Evolutionary conservation across 257 asterid species (phyloP), one percentile per base, ranked within the genome.

Genomic region (Gynochthodes officinalis): DNA sequence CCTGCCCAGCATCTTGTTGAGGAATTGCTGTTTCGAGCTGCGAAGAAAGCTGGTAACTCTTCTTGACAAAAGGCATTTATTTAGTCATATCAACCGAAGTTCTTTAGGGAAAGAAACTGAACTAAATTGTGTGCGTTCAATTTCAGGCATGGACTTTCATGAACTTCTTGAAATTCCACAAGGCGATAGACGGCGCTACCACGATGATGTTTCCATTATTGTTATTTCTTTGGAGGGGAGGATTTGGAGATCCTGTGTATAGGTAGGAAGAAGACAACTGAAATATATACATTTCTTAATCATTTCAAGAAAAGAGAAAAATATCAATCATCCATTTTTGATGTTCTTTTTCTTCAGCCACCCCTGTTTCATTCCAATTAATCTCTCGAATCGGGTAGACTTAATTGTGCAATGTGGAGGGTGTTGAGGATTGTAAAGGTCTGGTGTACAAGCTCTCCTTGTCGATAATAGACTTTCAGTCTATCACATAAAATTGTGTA

Each of bases 161-260:
- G 97, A 94, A 70, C 77, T 94, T 75, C 96, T 94, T 11, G 97
- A 94, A 71, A 88, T 94, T 57, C 97, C 99, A 58, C 99, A 94
- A 74, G 99, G 99, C 49, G 97, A 94, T 79, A 75, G 97, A 23
- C 87, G 99, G 5, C 94, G 96, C 53, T 94, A 91, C 89, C 99
- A 94, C 30, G 99, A 94, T 15, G 97, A 94, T 42, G 97, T 94
- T 50, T 91, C 99, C 25, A 87, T 94, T n/a, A 94, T 94, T 35
- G 99, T 94, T 58, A 91, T 94, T 55, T 94, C 99, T 14, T 82
- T 94, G 91, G 97, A 94, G 78, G 99, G 99, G 49, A 88, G 99
- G 75, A 94, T 94, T 79, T 94, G 97, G 99, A 87, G 90, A 85
- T 91, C 97, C 43, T 87, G 90, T 86, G 96, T 91, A 84, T 94